phyloP scores from a whole-genome alignment of 106 monocot genomes.

The Dendrobium officinale region DNA sequence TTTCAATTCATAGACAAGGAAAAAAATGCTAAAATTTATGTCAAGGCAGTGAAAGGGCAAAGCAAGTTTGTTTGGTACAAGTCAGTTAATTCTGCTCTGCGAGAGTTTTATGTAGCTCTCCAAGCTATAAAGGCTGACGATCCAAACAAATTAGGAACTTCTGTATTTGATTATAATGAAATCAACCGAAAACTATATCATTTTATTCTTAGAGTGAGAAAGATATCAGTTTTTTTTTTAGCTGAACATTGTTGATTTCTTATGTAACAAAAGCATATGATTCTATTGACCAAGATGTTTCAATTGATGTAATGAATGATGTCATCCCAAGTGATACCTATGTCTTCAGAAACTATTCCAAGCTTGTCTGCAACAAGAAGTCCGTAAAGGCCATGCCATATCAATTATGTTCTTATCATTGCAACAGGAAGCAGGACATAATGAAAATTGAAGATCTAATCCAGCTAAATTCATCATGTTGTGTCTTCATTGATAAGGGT shows the following conservation, averaged over 20 bases:
- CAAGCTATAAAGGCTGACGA: slow-evolving; percentile 44
- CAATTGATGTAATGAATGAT: slow-evolving; percentile 51
- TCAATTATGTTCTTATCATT: slow-evolving; percentile 20
- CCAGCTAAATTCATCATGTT: slow-evolving; percentile 27
- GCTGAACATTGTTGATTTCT: slow-evolving; percentile 70
- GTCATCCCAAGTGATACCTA: slow-evolving; percentile 43
- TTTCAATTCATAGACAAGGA: background rate
- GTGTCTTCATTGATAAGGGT: slow-evolving; percentile 67
- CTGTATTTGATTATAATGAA: slow-evolving; percentile 91
- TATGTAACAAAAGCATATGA: slow-evolving; percentile 96
- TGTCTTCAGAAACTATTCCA: slow-evolving; percentile 33
- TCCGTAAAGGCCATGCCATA: slow-evolving; percentile 15
- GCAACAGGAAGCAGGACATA: slow-evolving; percentile 4
- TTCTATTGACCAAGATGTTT: slow-evolving; percentile 64
- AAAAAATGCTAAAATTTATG: background rate
- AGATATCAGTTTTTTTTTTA: slow-evolving; percentile 16
- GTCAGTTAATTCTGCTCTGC: slow-evolving; percentile 64
- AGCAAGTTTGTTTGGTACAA: slow-evolving; percentile 15
- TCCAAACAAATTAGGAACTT: slow-evolving; percentile 57
- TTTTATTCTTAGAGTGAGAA: slow-evolving; percentile 42
- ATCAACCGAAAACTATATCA: slow-evolving; percentile 39
- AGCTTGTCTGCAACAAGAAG: slow-evolving; percentile 40
- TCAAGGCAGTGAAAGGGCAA: background rate
- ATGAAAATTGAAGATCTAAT: slow-evolving; percentile 16
- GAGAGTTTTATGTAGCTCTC: slow-evolving; percentile 45